These are phyloP conservation scores for Musa balbisiana DNA, from an alignment of 202 grass and related monocot genomes.

Conservation along the genomic window DNA sequence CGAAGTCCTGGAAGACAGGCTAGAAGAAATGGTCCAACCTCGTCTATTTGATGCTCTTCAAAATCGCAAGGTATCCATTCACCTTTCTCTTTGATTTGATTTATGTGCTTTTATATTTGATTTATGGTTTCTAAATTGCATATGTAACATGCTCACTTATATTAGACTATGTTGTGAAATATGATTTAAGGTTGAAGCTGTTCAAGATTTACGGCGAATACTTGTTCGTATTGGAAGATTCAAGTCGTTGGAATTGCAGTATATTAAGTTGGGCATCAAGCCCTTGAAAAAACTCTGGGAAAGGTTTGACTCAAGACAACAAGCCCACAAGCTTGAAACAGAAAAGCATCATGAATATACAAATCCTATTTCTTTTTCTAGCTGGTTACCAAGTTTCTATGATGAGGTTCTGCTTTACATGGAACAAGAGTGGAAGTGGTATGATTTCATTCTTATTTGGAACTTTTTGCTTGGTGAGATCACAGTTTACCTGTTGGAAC, in stretches of 20 bases:
- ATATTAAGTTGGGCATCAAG: constrained; percentile 87
- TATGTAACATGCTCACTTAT: constrained; percentile 1
- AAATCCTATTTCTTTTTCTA: constrained; percentile 54
- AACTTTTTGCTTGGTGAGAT: background rate
- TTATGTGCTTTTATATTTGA: background rate
- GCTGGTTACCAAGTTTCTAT: constrained; percentile 97
- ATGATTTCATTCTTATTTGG: constrained; percentile 22
- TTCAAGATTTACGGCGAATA: constrained; percentile 81
- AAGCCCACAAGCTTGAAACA: constrained; percentile 46
- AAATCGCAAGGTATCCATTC: constrained; percentile 66
- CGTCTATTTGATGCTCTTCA: constrained; percentile 81
- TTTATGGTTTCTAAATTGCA: constrained; percentile 18
- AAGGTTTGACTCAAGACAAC: constrained; percentile 85
- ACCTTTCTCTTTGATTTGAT: constrained; percentile 3
- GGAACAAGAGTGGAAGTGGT: constrained; percentile 99
- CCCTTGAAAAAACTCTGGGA: constrained; percentile 98
- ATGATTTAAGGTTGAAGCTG: constrained; percentile 54
- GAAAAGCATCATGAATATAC: constrained; percentile 53
- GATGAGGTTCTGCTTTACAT: constrained; percentile 92
- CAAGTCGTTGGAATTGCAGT: constrained; percentile 80
- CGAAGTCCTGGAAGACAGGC: constrained; percentile 91
- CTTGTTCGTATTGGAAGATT: constrained; percentile 89
- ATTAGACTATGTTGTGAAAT: background rate
- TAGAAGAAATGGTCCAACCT: constrained; percentile 95
- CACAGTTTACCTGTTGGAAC: background rate